These are phyloP conservation scores for Entoloma clypeatum DNA, from an alignment of 1,284 basidiomycete species.

Conservation along the genomic window DNA sequence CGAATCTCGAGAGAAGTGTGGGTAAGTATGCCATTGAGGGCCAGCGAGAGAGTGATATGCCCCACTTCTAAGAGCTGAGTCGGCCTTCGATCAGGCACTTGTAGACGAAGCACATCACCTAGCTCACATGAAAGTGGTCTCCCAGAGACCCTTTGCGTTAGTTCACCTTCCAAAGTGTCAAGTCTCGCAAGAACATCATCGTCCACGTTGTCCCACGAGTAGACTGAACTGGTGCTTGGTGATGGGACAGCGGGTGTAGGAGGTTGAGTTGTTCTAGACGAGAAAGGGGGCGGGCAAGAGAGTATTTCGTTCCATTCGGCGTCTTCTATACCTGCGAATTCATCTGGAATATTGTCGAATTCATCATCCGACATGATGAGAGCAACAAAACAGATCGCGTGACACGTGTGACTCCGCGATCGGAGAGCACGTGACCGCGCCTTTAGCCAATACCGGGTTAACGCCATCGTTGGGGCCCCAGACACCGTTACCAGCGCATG, in stretches of 20 bases:
- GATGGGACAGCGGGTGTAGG: constrained; percentile 9
- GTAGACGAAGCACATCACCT: too few species aligned
- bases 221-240: constrained; percentile 20
- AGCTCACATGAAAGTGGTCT: too few species aligned
- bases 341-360: constrained; percentile 39
- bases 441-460: too few species aligned
- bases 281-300: constrained; percentile 17
- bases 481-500: too few species aligned
- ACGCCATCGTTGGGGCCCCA: too few species aligned
- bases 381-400: neutral
- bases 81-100: too few species aligned
- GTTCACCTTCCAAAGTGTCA: too few species aligned
- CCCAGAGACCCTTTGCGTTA: too few species aligned
- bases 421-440: neutral
- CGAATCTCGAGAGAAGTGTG: constrained; percentile 15
- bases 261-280: neutral
- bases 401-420: neutral
- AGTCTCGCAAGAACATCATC: too few species aligned
- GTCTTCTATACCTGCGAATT: constrained; percentile 38
- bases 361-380: constrained; percentile 36
- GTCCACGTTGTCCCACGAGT: too few species aligned
- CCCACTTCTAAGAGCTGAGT: neutral
- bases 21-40: constrained; percentile 7
- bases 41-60: neutral
- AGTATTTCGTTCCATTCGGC: constrained; percentile 38